Conservation (phyloP, 441 rosid genomes). For the Erodium texanum region DNA sequence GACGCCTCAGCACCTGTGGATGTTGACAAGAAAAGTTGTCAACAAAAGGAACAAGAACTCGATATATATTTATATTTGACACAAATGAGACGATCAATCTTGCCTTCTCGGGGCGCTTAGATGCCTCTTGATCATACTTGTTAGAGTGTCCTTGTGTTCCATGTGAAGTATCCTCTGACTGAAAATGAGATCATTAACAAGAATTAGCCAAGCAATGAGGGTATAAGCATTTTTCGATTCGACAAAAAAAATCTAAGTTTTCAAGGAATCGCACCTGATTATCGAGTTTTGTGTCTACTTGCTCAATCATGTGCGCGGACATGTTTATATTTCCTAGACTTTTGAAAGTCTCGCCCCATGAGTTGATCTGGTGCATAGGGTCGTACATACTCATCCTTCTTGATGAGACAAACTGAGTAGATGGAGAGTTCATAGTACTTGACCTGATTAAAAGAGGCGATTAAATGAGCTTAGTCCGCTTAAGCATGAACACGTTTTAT, state of each 20-base stretch:
- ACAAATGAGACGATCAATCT: neutral
- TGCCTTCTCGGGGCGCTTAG: constrained; percentile 69
- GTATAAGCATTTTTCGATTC: constrained; percentile 3
- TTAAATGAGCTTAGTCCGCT: too few relatives aligned
- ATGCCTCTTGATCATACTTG: constrained; percentile 71
- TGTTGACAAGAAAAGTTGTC: constrained; percentile 13
- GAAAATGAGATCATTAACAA: constrained; percentile 21
- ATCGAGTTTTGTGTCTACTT: constrained; percentile 44
- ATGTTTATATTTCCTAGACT: constrained; percentile 41
- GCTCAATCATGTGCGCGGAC: constrained; percentile 41
- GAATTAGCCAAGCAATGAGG: constrained; percentile 19
- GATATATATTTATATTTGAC: too few relatives aligned
- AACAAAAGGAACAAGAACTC: neutral
- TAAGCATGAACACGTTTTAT: too few relatives aligned
- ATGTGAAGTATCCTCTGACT: constrained; percentile 72
- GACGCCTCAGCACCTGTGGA: constrained; percentile 73
- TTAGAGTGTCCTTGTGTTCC: constrained; percentile 45
- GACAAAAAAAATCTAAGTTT: constrained; percentile 9
- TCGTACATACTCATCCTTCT: constrained; percentile 71
- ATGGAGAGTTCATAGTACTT: constrained; percentile 61
- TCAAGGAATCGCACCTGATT: constrained; percentile 40
- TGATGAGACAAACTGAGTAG: constrained; percentile 62
- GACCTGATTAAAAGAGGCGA: constrained; percentile 24
- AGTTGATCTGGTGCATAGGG: constrained; percentile 58
- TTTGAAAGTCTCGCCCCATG: constrained; percentile 78